Evolutionary conservation across 2,329 filamentous ascomycete species (phyloP).

Genomic region (Monosporascus sp.): DNA sequence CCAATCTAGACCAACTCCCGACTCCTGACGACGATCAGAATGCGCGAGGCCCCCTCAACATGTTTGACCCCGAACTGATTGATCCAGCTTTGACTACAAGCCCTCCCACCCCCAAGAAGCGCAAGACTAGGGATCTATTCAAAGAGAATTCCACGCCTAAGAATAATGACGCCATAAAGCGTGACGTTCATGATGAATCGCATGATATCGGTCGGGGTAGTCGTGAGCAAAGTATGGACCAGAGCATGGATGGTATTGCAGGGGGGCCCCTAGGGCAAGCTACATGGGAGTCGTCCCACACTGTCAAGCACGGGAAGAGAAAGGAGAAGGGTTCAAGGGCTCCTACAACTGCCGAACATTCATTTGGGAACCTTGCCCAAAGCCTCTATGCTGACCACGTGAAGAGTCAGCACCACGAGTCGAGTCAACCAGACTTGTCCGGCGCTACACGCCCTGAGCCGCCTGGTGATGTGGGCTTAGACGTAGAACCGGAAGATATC

Average conservation of each 20-base stretch:
- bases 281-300: neutral
- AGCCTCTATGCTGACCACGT: constrained; percentile 18
- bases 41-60: neutral
- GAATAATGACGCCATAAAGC: neutral
- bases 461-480: neutral
- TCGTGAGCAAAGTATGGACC: neutral
- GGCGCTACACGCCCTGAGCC: neutral
- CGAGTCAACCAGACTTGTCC: neutral
- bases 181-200: neutral
- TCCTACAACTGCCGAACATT: constrained; percentile 1
- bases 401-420: constrained; percentile 1
- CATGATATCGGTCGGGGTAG: neutral
- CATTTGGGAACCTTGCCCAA: constrained; percentile 19
- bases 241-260: neutral
- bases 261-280: neutral
- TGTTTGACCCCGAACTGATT: neutral
- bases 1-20: neutral
- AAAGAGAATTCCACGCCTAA: constrained; percentile 13
- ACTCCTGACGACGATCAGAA: neutral
- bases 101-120: constrained; percentile 9
- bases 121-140: constrained; percentile 7
- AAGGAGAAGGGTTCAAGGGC: neutral
- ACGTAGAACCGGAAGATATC: neutral
- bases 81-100: neutral
- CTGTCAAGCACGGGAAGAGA: neutral